phyloP scores from a whole-genome alignment of 257 asterid species.

The Solanum dulcamara region DNA sequence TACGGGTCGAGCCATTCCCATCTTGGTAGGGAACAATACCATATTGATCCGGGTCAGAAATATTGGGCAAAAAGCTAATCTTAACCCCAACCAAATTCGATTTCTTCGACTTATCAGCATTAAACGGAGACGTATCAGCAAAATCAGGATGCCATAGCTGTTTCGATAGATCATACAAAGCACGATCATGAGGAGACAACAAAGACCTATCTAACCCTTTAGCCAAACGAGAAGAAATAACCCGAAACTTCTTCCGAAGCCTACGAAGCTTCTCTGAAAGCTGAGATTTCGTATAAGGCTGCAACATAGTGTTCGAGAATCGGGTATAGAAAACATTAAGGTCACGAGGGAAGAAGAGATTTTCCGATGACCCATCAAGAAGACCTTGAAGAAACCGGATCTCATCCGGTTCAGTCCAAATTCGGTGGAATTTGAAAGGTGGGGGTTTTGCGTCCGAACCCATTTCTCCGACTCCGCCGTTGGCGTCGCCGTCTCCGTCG shows the following conservation, averaged over 20 bases:
- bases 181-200: slow-evolving; percentile 56
- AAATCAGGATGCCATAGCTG: slow-evolving; percentile 65
- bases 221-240: slow-evolving; percentile 39
- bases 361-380: slow-evolving; percentile 26
- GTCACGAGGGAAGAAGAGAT: slow-evolving; percentile 59
- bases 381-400: slow-evolving; percentile 68
- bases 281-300: slow-evolving; percentile 78
- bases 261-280: slow-evolving; percentile 75
- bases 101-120: slow-evolving; percentile 2
- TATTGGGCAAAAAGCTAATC: slow-evolving; percentile 38
- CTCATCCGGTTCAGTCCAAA: slow-evolving; percentile 92
- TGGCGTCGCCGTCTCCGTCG: background rate
- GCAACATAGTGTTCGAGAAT: slow-evolving; percentile 63
- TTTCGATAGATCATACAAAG: slow-evolving; percentile 43
- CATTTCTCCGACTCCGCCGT: background rate
- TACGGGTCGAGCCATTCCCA: background rate
- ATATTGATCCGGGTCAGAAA: slow-evolving; percentile 6
- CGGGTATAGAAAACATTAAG: slow-evolving; percentile 51
- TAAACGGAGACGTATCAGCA: slow-evolving; percentile 45
- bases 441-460: slow-evolving; percentile 19
- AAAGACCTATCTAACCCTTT: slow-evolving; percentile 40
- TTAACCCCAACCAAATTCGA: slow-evolving; percentile 44
- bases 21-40: background rate
- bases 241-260: slow-evolving; percentile 69
- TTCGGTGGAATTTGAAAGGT: slow-evolving; percentile 69